These are phyloP conservation scores for Onygenales sp. DNA, from an alignment of 2,329 filamentous ascomycete species.

Conservation along the genomic window DNA sequence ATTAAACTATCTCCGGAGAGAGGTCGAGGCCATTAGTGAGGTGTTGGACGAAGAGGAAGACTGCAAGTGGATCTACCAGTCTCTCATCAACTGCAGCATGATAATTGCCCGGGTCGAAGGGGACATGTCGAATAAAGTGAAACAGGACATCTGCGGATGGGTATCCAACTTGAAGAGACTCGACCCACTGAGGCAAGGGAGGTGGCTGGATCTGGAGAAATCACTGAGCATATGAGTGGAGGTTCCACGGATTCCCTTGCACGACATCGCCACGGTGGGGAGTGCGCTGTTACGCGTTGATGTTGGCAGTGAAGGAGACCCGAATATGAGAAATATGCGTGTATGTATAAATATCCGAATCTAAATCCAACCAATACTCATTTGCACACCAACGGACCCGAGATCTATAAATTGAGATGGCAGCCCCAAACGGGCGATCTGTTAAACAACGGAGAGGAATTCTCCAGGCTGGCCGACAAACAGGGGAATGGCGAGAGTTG, in stretches of 20 bases:
- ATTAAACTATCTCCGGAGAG: slow-evolving; percentile 54
- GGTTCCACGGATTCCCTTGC: neutral
- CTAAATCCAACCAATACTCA: neutral
- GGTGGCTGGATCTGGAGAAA: slow-evolving; percentile 64
- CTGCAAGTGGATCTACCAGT: slow-evolving; percentile 85
- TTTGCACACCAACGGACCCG: neutral
- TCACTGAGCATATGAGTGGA: slow-evolving; percentile 19
- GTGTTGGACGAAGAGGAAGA: slow-evolving; percentile 57
- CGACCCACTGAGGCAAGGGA: slow-evolving; percentile 63
- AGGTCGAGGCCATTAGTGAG: slow-evolving; percentile 65
- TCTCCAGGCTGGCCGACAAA: neutral
- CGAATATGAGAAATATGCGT: neutral
- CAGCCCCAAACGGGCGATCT: neutral
- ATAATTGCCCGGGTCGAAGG: slow-evolving; percentile 45
- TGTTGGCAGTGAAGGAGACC: neutral
- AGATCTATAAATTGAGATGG: neutral
- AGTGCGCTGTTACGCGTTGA: neutral
- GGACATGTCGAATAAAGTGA: slow-evolving; percentile 34
- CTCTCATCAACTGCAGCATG: slow-evolving; percentile 65
- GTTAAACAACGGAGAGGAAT: neutral
- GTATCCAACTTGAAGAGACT: slow-evolving; percentile 56
- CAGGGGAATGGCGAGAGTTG: neutral
- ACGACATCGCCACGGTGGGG: neutral
- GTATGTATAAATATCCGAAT: neutral
- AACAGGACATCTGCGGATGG: slow-evolving; percentile 46